phyloP scores from a whole-genome alignment of 2,329 filamentous ascomycete genomes.

The Juglanconis juglandina region DNA sequence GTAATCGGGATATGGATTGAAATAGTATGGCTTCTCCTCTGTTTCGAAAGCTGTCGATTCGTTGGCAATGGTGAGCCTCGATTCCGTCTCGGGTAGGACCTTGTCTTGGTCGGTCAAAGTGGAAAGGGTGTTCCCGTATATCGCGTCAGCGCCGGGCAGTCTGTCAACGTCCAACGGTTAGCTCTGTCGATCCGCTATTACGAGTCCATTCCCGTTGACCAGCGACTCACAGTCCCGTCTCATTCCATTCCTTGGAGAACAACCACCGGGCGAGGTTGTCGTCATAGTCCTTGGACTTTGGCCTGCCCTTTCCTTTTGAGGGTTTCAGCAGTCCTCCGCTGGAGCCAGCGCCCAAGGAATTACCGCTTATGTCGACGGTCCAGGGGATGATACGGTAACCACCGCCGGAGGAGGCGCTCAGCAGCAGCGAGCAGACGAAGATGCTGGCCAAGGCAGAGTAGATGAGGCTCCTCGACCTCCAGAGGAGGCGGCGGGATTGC shows the following conservation, averaged over 20 bases:
- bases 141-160: conserved; percentile 43
- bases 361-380: conserved; percentile 15
- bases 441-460: conserved; percentile 37
- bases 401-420: conserved; percentile 32
- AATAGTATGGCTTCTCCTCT: conserved; percentile 50
- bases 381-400: conserved; percentile 35
- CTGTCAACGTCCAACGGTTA: conserved; percentile 29
- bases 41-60: conserved; percentile 33
- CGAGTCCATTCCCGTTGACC: no score
- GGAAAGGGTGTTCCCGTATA: conserved; percentile 56
- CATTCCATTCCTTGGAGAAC: conserved; percentile 40
- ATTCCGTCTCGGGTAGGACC: conserved; percentile 26
- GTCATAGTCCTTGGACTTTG: conserved; percentile 16
- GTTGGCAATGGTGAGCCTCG: conserved; percentile 25
- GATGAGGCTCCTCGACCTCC: conserved; percentile 39
- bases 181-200: conserved; percentile 20
- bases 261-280: conserved; percentile 20
- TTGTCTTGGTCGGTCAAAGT: conserved; percentile 40
- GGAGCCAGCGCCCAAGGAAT: conserved; percentile 8
- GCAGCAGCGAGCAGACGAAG: conserved; percentile 42
- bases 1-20: conserved; percentile 71
- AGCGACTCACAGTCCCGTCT: conserved; percentile 32
- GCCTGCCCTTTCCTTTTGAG: conserved; percentile 8
- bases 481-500: conserved; percentile 20
- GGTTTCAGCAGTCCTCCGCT: conserved; percentile 8